A percentile compares a stretch with the other conserved stretches of the same genome.
These are phyloP conservation scores for Chloromonas sp. DNA, from an alignment of 163 green algal species.

Conservation along the genomic window DNA sequence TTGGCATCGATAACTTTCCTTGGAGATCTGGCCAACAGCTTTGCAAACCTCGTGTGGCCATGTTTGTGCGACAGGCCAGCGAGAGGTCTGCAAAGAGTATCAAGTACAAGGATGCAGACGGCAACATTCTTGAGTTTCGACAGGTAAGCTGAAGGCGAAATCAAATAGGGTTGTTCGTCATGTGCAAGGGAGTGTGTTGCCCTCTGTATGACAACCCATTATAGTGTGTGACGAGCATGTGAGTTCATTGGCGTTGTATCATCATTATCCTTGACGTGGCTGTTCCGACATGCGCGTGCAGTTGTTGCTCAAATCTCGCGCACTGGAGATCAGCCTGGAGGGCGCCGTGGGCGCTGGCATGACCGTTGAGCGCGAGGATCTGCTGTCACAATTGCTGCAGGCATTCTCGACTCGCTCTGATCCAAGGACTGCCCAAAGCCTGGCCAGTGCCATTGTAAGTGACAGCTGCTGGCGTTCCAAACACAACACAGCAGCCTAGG, in stretches of 20 bases:
- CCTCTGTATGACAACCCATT: no score
- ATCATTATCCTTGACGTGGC: no score
- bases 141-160: conserved; percentile 12
- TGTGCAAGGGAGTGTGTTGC: no score
- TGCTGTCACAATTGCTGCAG: conserved; percentile 30
- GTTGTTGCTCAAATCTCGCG: conserved; percentile 34
- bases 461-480: not conserved
- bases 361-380: conserved; percentile 19
- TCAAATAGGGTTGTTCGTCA: no score
- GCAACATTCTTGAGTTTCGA: conserved; percentile 29
- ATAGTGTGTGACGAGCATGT: no score
- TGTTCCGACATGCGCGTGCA: conserved; percentile 1
- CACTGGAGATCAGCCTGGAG: conserved; percentile 39
- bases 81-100: conserved; percentile 8
- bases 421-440: not conserved
- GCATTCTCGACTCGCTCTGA: conserved; percentile 27
- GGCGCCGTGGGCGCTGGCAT: conserved; percentile 14
- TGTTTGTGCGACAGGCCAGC: no score
- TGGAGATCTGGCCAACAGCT: no score
- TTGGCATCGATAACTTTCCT: no score
- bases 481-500: no score
- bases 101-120: conserved; percentile 32
- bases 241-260: no score
- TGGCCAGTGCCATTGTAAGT: conserved; percentile 7
- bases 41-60: no score